phyloP scores from a whole-genome alignment of 1,284 basidiomycete species.

The Neolentinus lepideus region DNA sequence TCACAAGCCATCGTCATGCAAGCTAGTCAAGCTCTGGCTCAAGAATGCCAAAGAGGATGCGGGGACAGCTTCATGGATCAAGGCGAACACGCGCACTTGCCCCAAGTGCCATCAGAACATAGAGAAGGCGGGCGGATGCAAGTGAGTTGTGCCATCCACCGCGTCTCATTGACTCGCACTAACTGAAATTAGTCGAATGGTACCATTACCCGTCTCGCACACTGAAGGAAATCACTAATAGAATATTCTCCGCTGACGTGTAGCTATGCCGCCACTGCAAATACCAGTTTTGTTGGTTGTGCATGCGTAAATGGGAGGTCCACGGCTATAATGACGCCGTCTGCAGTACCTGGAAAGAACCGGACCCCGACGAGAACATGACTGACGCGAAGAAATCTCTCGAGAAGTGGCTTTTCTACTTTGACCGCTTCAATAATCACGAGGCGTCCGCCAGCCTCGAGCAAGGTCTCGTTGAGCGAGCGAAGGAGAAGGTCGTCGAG shows the following conservation, averaged over 20 bases:
- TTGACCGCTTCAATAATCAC: constrained; percentile 63
- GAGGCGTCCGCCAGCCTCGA: constrained; percentile 61
- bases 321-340: constrained; percentile 57
- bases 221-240: neutral
- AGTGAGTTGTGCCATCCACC: constrained; percentile 29
- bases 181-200: neutral
- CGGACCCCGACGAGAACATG: constrained; percentile 39
- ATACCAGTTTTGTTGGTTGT: constrained; percentile 68
- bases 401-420: constrained; percentile 65
- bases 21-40: constrained; percentile 51
- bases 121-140: constrained; percentile 71
- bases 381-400: constrained; percentile 47
- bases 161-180: neutral
- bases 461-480: constrained; percentile 47
- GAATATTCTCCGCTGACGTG: neutral
- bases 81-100: constrained; percentile 65
- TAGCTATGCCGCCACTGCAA: constrained; percentile 50
- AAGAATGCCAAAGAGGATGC: constrained; percentile 64
- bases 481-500: constrained; percentile 66
- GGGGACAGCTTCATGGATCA: constrained; percentile 66
- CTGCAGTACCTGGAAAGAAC: constrained; percentile 63
- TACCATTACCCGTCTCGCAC: neutral
- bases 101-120: constrained; percentile 60
- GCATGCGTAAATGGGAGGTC: constrained; percentile 57
- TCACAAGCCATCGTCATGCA: constrained; percentile 59